A percentile compares a stretch with the other conserved stretches of the same genome.
phyloP scores from a whole-genome alignment of 2,329 filamentous ascomycete genomes.

The Talaromyces pinophilus region DNA sequence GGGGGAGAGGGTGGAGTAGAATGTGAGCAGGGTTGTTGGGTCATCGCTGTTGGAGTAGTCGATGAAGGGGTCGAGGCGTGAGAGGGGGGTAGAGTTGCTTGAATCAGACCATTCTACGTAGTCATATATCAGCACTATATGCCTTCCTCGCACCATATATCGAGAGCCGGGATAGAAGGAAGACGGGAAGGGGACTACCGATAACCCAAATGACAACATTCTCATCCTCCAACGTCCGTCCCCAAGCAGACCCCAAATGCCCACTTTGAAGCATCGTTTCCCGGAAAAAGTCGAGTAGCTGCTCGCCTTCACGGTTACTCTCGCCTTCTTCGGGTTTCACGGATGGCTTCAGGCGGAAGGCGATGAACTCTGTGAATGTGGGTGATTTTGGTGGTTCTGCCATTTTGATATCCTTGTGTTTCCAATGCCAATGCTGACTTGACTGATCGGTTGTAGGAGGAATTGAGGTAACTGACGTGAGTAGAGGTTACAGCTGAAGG shows the following conservation, averaged over 20 bases:
- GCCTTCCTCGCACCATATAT: neutral
- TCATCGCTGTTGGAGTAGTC: conserved; percentile 15
- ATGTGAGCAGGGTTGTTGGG: conserved; percentile 26
- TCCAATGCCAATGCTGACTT: neutral
- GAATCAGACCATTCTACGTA: conserved; percentile 38
- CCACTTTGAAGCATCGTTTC: conserved; percentile 38
- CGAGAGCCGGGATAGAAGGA: neutral
- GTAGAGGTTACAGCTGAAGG: neutral
- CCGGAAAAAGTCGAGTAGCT: conserved; percentile 34
- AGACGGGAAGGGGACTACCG: conserved; percentile 30
- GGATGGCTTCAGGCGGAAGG: conserved; percentile 39
- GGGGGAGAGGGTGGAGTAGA: conserved; percentile 38
- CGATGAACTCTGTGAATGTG: conserved; percentile 39
- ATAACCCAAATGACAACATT: conserved; percentile 41
- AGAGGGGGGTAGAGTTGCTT: conserved; percentile 28
- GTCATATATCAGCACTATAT: neutral
- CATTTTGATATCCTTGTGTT: conserved; percentile 11
- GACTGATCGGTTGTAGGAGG: neutral
- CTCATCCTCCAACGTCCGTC: conserved; percentile 39
- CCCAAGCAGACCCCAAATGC: conserved; percentile 40
- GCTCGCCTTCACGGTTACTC: conserved; percentile 35
- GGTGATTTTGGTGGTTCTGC: conserved; percentile 17
- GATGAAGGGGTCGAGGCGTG: conserved; percentile 31
- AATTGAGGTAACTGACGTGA: neutral
- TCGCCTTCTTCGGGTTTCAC: conserved; percentile 43